Evolutionary conservation across 2,329 filamentous ascomycete species (phyloP).

Genomic region (Sporothrix pallida): DNA sequence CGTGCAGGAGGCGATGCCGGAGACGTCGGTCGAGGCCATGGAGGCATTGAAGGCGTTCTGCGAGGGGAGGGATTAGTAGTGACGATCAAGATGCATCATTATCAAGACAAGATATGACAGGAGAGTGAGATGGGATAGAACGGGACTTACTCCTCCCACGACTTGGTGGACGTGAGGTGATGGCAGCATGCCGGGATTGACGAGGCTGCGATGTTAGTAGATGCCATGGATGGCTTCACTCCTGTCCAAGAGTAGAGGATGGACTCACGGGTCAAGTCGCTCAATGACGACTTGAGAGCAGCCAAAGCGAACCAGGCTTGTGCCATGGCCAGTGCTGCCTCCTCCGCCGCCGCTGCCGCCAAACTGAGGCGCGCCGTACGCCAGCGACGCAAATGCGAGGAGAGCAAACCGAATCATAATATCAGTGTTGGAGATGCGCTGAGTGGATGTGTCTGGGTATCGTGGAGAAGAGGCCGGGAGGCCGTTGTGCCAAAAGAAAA

Average conservation of each 20-base stretch:
- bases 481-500: neutral
- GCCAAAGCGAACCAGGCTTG: conserved; percentile 52
- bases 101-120: neutral
- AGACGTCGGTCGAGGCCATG: conserved; percentile 50
- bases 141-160: conserved; percentile 46
- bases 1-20: conserved; percentile 49
- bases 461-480: neutral
- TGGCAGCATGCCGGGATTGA: conserved; percentile 53
- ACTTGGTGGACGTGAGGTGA: conserved; percentile 56
- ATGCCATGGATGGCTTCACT: neutral
- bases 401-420: conserved; percentile 37
- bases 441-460: neutral
- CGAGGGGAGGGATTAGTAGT: neutral
- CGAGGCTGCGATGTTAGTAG: conserved; percentile 40
- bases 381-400: conserved; percentile 42
- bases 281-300: conserved; percentile 56
- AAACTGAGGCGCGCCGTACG: conserved; percentile 42
- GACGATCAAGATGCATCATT: no score
- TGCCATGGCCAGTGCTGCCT: conserved; percentile 27
- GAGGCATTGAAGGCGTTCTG: conserved; percentile 52
- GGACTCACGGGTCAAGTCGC: conserved; percentile 49
- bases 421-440: neutral
- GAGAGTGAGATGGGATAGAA: neutral
- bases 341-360: conserved; percentile 18
- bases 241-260: neutral